phyloP scores from a whole-genome alignment of 2,329 filamentous ascomycete species.

The Xylaria sp. region DNA sequence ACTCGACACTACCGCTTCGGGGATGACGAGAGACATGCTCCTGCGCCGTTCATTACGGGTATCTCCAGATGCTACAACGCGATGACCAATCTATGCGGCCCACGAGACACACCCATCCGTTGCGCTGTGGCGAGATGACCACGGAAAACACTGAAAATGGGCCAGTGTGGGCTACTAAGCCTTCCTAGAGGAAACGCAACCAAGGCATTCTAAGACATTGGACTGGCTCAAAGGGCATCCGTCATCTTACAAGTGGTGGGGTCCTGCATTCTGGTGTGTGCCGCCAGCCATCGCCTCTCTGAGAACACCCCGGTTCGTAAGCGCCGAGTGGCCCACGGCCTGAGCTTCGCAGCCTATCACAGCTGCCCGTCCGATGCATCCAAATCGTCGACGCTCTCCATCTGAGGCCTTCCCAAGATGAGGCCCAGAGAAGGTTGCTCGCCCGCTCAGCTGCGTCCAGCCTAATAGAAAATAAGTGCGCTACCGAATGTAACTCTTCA shows the following conservation, averaged over 20 bases:
- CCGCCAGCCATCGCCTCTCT: constrained; percentile 51
- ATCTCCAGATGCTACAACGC: constrained; percentile 37
- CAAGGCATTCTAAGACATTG: constrained; percentile 56
- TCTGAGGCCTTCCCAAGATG: constrained; percentile 34
- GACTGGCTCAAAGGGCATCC: constrained; percentile 50
- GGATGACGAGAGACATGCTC: constrained; percentile 41
- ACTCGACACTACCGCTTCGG: constrained; percentile 36
- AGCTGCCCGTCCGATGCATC: constrained; percentile 41
- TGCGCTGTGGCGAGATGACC: constrained; percentile 48
- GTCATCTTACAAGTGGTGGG: constrained; percentile 51
- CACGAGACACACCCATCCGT: constrained; percentile 50
- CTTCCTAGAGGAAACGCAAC: constrained; percentile 41
- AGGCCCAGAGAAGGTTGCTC: constrained; percentile 37
- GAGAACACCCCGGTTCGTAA: constrained; percentile 50
- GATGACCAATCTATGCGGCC: constrained; percentile 46
- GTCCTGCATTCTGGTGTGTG: constrained; percentile 49
- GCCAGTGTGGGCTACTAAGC: constrained; percentile 37
- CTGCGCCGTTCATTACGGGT: constrained; percentile 33
- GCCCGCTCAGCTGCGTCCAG: constrained; percentile 41
- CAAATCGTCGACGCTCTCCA: constrained; percentile 43
- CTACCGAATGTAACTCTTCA: constrained; percentile 5
- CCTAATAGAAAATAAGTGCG: constrained; percentile 36
- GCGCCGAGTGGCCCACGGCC: constrained; percentile 54
- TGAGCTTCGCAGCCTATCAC: constrained; percentile 51
- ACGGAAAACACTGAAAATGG: constrained; percentile 28